Base-by-base conservation (phyloP, 2,329 filamentous ascomycete species). In the Fusarium torreyae region DNA sequence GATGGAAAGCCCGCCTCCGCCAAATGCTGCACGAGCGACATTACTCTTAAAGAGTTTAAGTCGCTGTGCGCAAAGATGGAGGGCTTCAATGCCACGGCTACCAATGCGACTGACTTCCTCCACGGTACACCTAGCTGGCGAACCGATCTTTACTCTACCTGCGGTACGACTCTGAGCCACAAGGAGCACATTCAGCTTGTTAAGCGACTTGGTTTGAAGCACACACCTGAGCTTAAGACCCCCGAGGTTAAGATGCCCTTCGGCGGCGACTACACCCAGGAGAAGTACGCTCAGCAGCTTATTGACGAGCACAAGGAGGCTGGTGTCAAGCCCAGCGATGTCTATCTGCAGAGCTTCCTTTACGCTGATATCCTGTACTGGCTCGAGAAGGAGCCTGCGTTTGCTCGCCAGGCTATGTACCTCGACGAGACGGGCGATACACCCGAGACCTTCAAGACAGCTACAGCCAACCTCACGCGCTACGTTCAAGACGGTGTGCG, bases 181-280 rank as follows among this genome's bases (percentile, higher is more conserved):
- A 83, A 87, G 68, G 87, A 90, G 66, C 90, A 88, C 78, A 90
- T 93, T 72, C 78, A 82, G 34, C 77, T 91, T 39, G 85, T 89
- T 50, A 82, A 91, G 69, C 77, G 78, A 3, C 81, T 88, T 42
- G 89, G 87, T 38, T 81, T 91, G 11, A 85, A 88, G 69, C 92
- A 90, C 78, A 90, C 88, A 0, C 86, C 88, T 7, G 90, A 92
- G 79, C 83, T 92, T 33, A 93, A 93, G 82, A 87, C 87, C 0
- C 90, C 88, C 36, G 81, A 87, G 69, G 87, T 92, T n/a, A 75
- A 83, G n/a, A 92, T 93, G 90, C 91, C 91, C 0, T 93, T 91
- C 76, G 75, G 82, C 43, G 83, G 83, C 31, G 75, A 84, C 74
- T 92, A 91, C 81, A 92, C 90, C 0, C 89, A 91, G 75, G 80